Evolutionary conservation across 805 yeast genomes (phyloP).

Genomic region (Groenewaldozyma tartarivorans): DNA sequence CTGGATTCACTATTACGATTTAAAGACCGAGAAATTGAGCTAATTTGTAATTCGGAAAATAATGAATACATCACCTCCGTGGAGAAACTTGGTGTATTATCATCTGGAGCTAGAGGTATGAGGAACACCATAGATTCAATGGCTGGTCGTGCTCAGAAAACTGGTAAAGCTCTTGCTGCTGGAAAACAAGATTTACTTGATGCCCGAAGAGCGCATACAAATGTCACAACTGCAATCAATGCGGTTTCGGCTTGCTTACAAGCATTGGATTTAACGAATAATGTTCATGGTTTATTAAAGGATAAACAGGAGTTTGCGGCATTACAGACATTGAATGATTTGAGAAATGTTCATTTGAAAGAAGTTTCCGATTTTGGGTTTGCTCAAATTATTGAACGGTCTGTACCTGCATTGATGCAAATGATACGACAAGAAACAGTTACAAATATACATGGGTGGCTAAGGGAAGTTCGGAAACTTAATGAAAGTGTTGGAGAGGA

Average conservation of each 20-base stretch:
- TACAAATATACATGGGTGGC: constrained; percentile 51
- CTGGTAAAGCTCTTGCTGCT: constrained; percentile 55
- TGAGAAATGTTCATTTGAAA: constrained; percentile 58
- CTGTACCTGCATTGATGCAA: constrained; percentile 66
- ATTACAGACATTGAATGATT: constrained; percentile 67
- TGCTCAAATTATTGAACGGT: constrained; percentile 58
- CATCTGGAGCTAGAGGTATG: constrained; percentile 46
- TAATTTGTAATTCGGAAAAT: constrained; percentile 52
- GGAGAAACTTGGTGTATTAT: constrained; percentile 52
- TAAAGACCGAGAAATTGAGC: constrained; percentile 55
- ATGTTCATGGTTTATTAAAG: constrained; percentile 69
- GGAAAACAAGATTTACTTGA: constrained; percentile 50
- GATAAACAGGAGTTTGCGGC: constrained; percentile 77
- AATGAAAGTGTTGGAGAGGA: constrained; percentile 45
- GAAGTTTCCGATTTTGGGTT: constrained; percentile 62
- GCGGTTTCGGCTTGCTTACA: constrained; percentile 67
- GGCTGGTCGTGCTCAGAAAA: constrained; percentile 46
- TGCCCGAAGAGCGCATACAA: constrained; percentile 51
- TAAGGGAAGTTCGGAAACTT: constrained; percentile 34
- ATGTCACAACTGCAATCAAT: constrained; percentile 61
- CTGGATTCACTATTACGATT: constrained; percentile 48
- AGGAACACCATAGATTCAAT: constrained; percentile 46
- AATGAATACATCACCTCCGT: constrained; percentile 38
- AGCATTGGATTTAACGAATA: constrained; percentile 77
- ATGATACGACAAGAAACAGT: constrained; percentile 66